Percentiles rank a stretch among this genome's conserved stretches.
These are phyloP conservation scores for Schizophyllum commune DNA, from an alignment of 1,284 basidiomycete genomes.

Conservation along the genomic window DNA sequence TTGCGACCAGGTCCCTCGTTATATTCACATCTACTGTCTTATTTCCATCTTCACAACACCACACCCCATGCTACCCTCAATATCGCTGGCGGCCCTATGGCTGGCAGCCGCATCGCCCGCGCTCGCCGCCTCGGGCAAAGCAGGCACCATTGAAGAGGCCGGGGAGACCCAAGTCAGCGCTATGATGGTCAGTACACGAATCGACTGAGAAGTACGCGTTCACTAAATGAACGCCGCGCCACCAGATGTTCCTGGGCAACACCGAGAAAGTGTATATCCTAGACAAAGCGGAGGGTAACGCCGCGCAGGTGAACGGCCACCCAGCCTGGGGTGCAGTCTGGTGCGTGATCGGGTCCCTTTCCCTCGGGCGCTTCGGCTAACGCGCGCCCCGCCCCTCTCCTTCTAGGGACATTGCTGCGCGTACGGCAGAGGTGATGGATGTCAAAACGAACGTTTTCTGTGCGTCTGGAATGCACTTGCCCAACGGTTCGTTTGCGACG, in stretches of 20 bases:
- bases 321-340: conserved; percentile 46
- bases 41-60: background rate
- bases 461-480: conserved; percentile 65
- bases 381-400: background rate
- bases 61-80: background rate
- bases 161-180: conserved; percentile 52
- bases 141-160: conserved; percentile 37
- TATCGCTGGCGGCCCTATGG: conserved; percentile 19
- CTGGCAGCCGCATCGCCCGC: conserved; percentile 25
- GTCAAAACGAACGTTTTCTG: conserved; percentile 80
- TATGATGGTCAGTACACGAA: conserved; percentile 47
- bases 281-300: conserved; percentile 58
- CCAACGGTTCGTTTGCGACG: conserved; percentile 56
- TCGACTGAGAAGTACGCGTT: background rate
- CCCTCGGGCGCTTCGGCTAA: conserved; percentile 2
- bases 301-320: conserved; percentile 45
- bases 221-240: background rate
- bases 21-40: background rate
- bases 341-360: conserved; percentile 18
- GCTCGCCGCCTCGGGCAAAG: conserved; percentile 21
- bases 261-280: conserved; percentile 47
- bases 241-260: conserved; percentile 45
- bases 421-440: conserved; percentile 53
- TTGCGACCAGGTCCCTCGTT: background rate
- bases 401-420: conserved; percentile 34